Base-by-base conservation (phyloP, 306 rosid genomes). In the Cicer arietinum region DNA sequence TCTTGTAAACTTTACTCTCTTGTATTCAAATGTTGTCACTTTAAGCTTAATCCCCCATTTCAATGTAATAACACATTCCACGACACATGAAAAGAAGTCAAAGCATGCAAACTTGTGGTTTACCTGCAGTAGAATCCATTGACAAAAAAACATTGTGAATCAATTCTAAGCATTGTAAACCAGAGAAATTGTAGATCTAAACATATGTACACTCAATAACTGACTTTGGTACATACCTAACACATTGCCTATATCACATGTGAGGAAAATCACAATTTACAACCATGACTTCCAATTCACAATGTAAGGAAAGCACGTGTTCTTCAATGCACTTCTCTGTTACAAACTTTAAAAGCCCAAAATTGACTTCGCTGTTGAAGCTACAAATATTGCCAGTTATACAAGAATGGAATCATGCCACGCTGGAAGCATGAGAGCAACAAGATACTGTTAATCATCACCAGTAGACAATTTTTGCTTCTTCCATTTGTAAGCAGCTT, bases 401-500 rank as follows among this genome's bases (percentile, higher is more conserved):
- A 59, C 25, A 56, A 40, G 0, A 71, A 35, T 7, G 18, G 10
- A 75, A 56, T 47, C 45, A 54, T 7, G 66, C 71, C 37, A 80
- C 10, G 37, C 18, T 42, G 46, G 25, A 64, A 70, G 61, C 12
- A 16, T 7, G 44, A 50, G 53, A 13, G 35, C 4, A 1, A 46
- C 80, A 73, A 57, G 44, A 39, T 41, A 20, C 6, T 35, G n/a
- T 54, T 67, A 80, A 46, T 90, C 93, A 2, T 88, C 90, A 12
- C 63, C 82, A 0, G 89, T 66, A 58, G 92, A 77, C 53, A 83
- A 62, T 53, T 86, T 94, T 69, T 89, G 99, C 86, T 79, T 92
- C 90, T 94, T 94, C 96, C 99, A 92, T 71, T 79, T 87, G 78
- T 92, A 90, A 6, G 99, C 99, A n/a, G 99, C 99, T 83, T 94